Base-by-base conservation (phyloP, 345 rosid genomes). In the Brassica nigra region DNA sequence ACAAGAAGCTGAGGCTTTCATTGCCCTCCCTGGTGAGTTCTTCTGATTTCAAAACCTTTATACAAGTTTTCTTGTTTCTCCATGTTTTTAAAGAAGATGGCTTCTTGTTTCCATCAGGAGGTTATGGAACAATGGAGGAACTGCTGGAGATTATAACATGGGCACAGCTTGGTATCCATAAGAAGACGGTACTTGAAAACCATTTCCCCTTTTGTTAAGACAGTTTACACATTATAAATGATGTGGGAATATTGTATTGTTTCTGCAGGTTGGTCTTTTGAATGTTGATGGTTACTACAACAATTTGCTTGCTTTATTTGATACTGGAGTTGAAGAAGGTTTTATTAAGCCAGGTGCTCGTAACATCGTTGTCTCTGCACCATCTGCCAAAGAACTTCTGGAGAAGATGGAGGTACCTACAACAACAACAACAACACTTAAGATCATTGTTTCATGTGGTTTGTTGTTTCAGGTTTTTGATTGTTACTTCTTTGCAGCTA, bases 41-140 rank as follows among this genome's bases (percentile, higher is more conserved):
- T n/a, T 0, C 58, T 15, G 9, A n/a, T 59, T 8, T 64, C 9
- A 86, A 86, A 76, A 42, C 85, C 64, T 58, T 76, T 61, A 28
- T 8, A 9, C 28, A 66, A 62, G 62, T 66, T 68, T 54, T 39
- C 1, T 4, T 16, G 39, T n/a, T 44, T 15, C 44, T 29, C 39
- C 29, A 27, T 42, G 29, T 52, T 52, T n/a, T 1, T 3, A 61
- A 63, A 59, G 65, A 66, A 52, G 28, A 66, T 68, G 65, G 64
- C 15, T 14, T 29, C 44, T 59, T 70, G 54, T 71, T 82, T 6
- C 1, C 33, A 59, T 76, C 79, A 95, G 98, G 98, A 37, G 99
- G 99, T 79, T 95, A 93, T 85, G 98, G 98, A 68, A 93, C 98
- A 8, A 92, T 95, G 99, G 99, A 95, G 84, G 98, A 95, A 80